Evolutionary conservation across 2,329 filamentous ascomycete species (phyloP).

Genomic region (Penicillium rolfsii): DNA sequence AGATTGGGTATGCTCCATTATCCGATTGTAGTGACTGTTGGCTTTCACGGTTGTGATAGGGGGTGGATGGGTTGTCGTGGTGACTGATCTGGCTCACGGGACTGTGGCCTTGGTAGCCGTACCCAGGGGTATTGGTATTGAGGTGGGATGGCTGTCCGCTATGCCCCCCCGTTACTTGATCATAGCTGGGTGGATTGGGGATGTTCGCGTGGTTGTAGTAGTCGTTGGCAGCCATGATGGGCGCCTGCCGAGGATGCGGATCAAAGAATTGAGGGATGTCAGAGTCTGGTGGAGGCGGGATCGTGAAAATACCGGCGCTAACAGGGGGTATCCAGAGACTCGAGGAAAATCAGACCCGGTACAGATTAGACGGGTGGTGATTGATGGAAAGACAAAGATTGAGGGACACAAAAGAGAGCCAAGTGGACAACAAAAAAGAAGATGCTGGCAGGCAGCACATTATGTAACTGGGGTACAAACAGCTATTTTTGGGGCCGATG

Average conservation of each 20-base stretch:
- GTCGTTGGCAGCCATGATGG: slow-evolving; percentile 65
- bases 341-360: not conserved
- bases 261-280: slow-evolving; percentile 6
- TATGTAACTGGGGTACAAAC: slow-evolving; percentile 12
- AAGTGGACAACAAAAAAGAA: not conserved
- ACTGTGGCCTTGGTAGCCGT: slow-evolving; percentile 26
- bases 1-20: slow-evolving; percentile 34
- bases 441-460: slow-evolving; percentile 26
- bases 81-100: slow-evolving; percentile 35
- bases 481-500: slow-evolving; percentile 32
- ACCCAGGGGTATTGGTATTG: slow-evolving; percentile 24
- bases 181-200: slow-evolving; percentile 37
- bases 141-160: slow-evolving; percentile 40
- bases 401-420: slow-evolving; percentile 2
- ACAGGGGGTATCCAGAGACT: not conserved
- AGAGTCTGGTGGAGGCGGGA: slow-evolving; percentile 4
- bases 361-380: not conserved
- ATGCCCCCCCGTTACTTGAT: slow-evolving; percentile 41
- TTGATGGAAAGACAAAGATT: not conserved
- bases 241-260: slow-evolving; percentile 17
- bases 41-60: slow-evolving; percentile 41
- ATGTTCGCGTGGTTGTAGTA: slow-evolving; percentile 61
- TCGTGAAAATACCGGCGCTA: not conserved
- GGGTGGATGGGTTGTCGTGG: slow-evolving; percentile 48
- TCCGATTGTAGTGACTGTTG: slow-evolving; percentile 44